Evolutionary conservation across 768 basidiomycete genomes (phyloP), one percentile per base, ranked within the genome.

Genomic region (Lentinula sp.): DNA sequence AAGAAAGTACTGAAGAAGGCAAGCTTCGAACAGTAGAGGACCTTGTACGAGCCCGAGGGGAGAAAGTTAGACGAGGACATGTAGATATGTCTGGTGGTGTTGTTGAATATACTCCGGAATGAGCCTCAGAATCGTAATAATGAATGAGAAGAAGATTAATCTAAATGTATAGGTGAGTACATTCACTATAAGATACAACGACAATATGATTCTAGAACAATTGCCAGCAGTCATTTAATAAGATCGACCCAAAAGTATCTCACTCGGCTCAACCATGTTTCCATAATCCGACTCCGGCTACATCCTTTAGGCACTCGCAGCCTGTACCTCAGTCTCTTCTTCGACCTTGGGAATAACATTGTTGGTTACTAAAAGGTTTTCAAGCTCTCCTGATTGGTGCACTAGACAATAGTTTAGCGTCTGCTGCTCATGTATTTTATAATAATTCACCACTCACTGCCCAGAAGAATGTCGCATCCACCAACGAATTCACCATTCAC

Each of bases 361-460:
- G 62, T 86, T 81, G 70, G 90, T 85, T 65, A 83, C 83, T 20
- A 97, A 77, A 5, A 97, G 79, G 28, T 82, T 81, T 69, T 96
- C 93, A 7, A 99, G 81, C 74, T 98, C 95, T 59, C 96, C 96
- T 6, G 86, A 90, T 76, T 96, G 93, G 72, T 98, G 96, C 96
- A 99, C 94, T 95, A 65, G 33, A 55, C 20, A 6, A 36, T 62
- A 48, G 2, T 48, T 48, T 48, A 48, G 46, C 59, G 45, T 42
- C 39, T 7, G 36, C 18, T 23, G 33, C 54, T 51, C 43, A 56
- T 37, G 20, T 43, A 33, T 56, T n/a, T 16, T 36, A 52, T 59
- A 52, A 51, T 8, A 15, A 2, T 60, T 20, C 60, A 61, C 62
- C 16, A 85, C 93, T 76, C 68, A 95, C 93, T 97, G 65, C 85